Conservation (phyloP, 768 basidiomycete genomes). For the Cubamyces lactineus region DNA sequence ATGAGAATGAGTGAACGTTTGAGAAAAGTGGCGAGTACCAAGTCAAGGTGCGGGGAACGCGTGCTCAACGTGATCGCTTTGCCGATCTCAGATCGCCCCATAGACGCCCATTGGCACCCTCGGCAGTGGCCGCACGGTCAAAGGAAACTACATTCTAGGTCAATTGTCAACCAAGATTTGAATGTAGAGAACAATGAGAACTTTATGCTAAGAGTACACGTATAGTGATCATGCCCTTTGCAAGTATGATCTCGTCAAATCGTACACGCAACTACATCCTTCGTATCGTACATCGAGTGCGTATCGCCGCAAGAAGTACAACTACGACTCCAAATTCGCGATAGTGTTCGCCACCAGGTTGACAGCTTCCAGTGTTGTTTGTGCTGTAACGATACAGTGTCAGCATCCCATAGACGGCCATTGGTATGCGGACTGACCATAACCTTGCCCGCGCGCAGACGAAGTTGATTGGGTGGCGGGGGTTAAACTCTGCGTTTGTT, state of each 20-base stretch:
- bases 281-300: not conserved
- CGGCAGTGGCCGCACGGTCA: too few relatives aligned
- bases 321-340: slow-evolving; percentile 31
- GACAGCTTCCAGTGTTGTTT: slow-evolving; percentile 54
- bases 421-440: not conserved
- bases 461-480: slow-evolving; percentile 35
- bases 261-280: not conserved
- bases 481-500: slow-evolving; percentile 46
- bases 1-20: too few relatives aligned
- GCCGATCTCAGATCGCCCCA: slow-evolving; percentile 9
- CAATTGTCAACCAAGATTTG: not conserved
- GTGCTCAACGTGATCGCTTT: not conserved
- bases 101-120: not conserved
- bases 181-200: too few relatives aligned
- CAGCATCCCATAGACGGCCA: slow-evolving; percentile 1
- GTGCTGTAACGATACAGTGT: slow-evolving; percentile 30
- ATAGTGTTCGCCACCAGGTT: slow-evolving; percentile 57
- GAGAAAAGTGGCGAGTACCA: too few relatives aligned
- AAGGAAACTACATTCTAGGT: too few relatives aligned
- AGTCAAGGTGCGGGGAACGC: slow-evolving; percentile 9
- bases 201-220: too few relatives aligned
- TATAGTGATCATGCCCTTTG: too few relatives aligned
- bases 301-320: not conserved
- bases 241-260: not conserved
- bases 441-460: not conserved